phyloP scores from a whole-genome alignment of 257 asterid genomes.

The Solanum phureja region DNA sequence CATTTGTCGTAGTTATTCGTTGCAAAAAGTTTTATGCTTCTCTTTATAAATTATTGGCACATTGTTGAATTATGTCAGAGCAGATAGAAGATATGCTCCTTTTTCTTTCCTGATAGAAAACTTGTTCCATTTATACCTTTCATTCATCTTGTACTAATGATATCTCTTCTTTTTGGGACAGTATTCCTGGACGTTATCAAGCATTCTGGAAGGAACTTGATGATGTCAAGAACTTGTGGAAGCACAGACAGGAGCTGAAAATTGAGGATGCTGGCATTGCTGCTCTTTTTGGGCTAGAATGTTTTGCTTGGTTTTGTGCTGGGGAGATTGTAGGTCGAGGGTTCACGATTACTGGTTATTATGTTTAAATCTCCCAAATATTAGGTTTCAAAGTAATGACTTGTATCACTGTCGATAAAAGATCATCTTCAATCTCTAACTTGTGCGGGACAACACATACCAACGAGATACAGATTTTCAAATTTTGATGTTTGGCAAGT shows the following conservation, averaged over 20 bases:
- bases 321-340: constrained; percentile 22
- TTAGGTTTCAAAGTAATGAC: not conserved
- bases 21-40: not conserved
- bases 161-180: not conserved
- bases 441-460: not conserved
- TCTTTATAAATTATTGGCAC: not conserved
- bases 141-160: not conserved
- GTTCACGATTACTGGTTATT: constrained; percentile 18
- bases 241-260: constrained; percentile 16
- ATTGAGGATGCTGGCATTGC: constrained; percentile 26
- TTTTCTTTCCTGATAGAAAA: not conserved
- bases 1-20: not conserved
- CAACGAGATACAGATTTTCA: not conserved
- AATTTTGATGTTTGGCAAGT: not conserved
- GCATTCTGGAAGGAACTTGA: constrained; percentile 16
- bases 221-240: constrained; percentile 7
- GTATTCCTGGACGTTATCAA: constrained; percentile 15
- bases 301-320: constrained; percentile 19
- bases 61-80: not conserved
- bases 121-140: not conserved
- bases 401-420: not conserved
- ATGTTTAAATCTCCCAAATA: not conserved
- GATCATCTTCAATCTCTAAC: not conserved
- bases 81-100: not conserved
- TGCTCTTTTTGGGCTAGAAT: constrained; percentile 19